Base-by-base conservation (phyloP, 495 filamentous ascomycete genomes). In the Podospora comata region DNA sequence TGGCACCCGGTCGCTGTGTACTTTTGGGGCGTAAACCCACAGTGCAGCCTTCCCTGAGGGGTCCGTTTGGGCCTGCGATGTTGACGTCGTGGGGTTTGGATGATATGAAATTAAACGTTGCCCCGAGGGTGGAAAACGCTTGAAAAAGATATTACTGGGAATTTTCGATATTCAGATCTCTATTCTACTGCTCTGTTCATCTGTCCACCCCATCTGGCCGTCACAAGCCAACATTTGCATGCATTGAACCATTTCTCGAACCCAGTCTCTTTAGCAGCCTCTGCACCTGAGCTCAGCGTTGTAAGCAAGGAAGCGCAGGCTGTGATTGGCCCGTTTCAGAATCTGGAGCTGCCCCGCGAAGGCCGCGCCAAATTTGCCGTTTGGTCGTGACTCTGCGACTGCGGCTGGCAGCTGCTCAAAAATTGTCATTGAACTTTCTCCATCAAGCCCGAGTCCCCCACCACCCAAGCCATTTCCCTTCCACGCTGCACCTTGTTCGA, bases 361-460 rank as follows among this genome's bases (percentile, higher is more conserved):
- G 15, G 7, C 65, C 57, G 65, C 53, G 63, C 66, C 63, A 65
- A 69, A 63, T 71, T 72, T 66, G 64, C 62, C 58, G 64, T 65
- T 53, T 16, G 19, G 53, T 57, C 64, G 30, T 65, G 64, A 67
- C 65, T 69, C 64, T 63, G 68, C 57, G 13, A 15, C 55, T 28
- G 61, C 57, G 13, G 27, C 19, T 28, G 61, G n/a, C 61, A 53
- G 65, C 66, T 68, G 69, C 72, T 28, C 27, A 74, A 74, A 76
- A 76, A 72, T 69, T 68, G 63, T 70, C 39, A 63, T 39, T 59
- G 18, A 7, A 20, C 39, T 34, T 9, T 64, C 54, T 61, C 58
- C 65, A 62, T 70, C 32, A 34, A 27, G 6, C 34, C 32, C 34
- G 64, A 59, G 71, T 76, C 71, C 75, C 75, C 75, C 75, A 76